Percentiles rank a stretch among this genome's conserved stretches.
Conservation (phyloP, 139 green algal species). For the Micractinium conductrix region DNA sequence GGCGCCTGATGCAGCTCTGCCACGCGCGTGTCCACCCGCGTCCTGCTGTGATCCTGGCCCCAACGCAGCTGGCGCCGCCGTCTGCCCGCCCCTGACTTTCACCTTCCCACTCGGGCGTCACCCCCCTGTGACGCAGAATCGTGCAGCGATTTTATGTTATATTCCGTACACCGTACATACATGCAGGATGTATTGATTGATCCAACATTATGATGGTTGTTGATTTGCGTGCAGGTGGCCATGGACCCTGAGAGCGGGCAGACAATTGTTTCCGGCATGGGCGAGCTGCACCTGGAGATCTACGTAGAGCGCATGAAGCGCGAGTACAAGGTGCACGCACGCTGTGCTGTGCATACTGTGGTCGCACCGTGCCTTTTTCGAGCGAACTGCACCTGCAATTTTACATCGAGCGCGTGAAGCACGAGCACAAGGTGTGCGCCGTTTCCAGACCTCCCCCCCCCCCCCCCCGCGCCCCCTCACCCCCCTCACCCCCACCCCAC, state of each 20-base stretch:
- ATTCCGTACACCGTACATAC: too few relatives aligned
- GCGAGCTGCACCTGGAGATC: constrained; percentile 98
- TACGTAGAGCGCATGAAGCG: constrained; percentile 97
- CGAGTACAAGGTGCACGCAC: constrained; percentile 98
- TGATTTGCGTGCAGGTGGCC: constrained; percentile 49
- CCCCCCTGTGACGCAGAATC: too few relatives aligned
- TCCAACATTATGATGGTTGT: too few relatives aligned
- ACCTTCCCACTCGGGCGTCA: neutral
- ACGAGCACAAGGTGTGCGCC: constrained; percentile 99
- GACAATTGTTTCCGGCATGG: constrained; percentile 96
- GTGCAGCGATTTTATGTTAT: too few relatives aligned
- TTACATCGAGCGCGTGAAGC: constrained; percentile 96
- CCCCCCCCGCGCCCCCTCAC: neutral
- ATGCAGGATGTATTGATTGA: too few relatives aligned
- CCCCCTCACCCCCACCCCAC: neutral
- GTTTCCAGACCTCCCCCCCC: too few relatives aligned
- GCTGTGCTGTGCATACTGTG: too few relatives aligned
- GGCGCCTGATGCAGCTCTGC: too few relatives aligned
- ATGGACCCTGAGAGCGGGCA: constrained; percentile 80
- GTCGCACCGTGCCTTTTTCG: too few relatives aligned
- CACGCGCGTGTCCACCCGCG: too few relatives aligned
- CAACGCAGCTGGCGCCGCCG: neutral
- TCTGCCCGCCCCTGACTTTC: neutral
- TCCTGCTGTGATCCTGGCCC: too few relatives aligned
- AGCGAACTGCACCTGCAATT: constrained; percentile 99